Evolutionary conservation across 768 basidiomycete genomes (phyloP).

Genomic region (Boletus rubroflammeus): DNA sequence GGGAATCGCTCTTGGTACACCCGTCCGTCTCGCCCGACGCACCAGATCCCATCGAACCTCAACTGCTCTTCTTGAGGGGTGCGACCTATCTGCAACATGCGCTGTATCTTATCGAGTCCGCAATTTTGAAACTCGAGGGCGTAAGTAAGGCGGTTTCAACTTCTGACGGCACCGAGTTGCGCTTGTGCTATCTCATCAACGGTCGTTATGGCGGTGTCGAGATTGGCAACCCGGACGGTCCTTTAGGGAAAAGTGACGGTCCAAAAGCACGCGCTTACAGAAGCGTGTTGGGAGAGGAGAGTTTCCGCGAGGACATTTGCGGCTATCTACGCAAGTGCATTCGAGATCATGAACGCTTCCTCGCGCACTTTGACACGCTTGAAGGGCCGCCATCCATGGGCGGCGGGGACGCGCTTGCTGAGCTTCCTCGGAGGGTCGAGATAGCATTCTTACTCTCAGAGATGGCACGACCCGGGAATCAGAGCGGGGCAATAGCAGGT

Average conservation of each 20-base stretch:
- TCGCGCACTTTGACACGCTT: conserved; percentile 77
- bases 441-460: conserved; percentile 70
- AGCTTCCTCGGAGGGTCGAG: conserved; percentile 53
- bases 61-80: conserved; percentile 78
- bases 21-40: conserved; percentile 73
- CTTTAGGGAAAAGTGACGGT: conserved; percentile 57
- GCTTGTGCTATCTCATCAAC: conserved; percentile 71
- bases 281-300: conserved; percentile 47
- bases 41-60: conserved; percentile 84
- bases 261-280: conserved; percentile 65
- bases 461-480: conserved; percentile 59
- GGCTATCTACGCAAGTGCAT: conserved; percentile 67
- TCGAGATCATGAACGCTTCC: conserved; percentile 82
- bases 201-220: conserved; percentile 83
- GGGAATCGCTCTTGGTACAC: conserved; percentile 54
- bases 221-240: conserved; percentile 77
- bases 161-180: conserved; percentile 69
- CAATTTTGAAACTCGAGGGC: conserved; percentile 67
- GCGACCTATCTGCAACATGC: conserved; percentile 82
- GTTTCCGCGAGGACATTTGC: conserved; percentile 58
- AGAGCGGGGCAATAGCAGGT: conserved; percentile 32
- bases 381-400: conserved; percentile 37
- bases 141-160: conserved; percentile 51
- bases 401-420: conserved; percentile 19
- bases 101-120: conserved; percentile 67